Evolutionary conservation across 345 rosid genomes (phyloP).

Genomic region (Linum lewisii): DNA sequence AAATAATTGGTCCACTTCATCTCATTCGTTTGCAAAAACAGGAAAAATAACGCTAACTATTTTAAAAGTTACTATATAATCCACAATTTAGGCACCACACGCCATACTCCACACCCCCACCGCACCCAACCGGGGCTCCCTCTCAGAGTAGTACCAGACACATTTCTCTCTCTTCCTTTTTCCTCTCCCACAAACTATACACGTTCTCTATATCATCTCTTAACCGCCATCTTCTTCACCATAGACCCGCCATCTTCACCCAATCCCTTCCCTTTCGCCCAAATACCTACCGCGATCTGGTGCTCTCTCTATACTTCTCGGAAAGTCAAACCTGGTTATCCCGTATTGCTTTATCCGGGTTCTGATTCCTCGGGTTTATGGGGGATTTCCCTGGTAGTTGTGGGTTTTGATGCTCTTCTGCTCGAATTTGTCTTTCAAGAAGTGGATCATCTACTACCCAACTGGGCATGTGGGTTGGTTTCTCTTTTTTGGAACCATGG

Average conservation of each 20-base stretch:
- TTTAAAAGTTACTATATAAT: no score
- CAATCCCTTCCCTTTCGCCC: background rate
- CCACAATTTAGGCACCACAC: no score
- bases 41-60: no score
- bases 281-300: background rate
- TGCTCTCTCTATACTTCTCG: background rate
- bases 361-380: background rate
- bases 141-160: no score
- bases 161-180: background rate
- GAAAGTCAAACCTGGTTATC: background rate
- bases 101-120: no score
- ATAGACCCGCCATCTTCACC: background rate
- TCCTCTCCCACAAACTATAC: background rate
- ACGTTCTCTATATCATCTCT: background rate
- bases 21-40: no score
- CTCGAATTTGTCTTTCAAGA: background rate
- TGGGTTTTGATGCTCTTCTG: background rate
- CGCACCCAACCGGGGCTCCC: no score
- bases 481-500: conserved; percentile 60
- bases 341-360: background rate
- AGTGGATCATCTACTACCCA: background rate
- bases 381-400: background rate
- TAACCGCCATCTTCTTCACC: background rate
- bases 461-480: conserved; percentile 49
- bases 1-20: no score